Conservation (phyloP, 2,329 filamentous ascomycete species). For the Anthostomella pinea region DNA sequence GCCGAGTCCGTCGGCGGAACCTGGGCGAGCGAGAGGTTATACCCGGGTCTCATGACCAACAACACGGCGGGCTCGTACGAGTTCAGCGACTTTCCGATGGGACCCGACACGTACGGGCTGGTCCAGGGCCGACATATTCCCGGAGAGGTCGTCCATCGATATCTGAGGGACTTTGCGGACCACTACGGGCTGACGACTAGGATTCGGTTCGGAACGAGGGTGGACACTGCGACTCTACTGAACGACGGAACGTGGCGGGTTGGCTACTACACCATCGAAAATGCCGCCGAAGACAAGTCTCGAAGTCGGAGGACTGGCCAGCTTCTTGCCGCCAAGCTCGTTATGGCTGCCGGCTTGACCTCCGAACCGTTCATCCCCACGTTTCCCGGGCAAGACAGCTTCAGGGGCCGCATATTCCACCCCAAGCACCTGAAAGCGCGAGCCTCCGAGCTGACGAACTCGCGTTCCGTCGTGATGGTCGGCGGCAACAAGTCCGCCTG, state of each 20-base stretch:
- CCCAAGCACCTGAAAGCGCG: slow-evolving; percentile 6
- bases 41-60: slow-evolving; percentile 13
- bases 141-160: slow-evolving; percentile 8
- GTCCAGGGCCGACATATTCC: slow-evolving; percentile 10
- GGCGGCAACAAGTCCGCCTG: slow-evolving; percentile 15
- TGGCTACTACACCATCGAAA: too few species aligned
- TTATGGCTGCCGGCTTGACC: slow-evolving; percentile 10
- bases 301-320: too few species aligned
- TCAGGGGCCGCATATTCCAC: slow-evolving; percentile 9
- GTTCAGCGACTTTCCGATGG: slow-evolving; percentile 13
- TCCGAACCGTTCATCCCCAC: slow-evolving; percentile 10
- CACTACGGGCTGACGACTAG: slow-evolving; percentile 7
- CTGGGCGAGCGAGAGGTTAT: slow-evolving; percentile 13
- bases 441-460: slow-evolving; percentile 2
- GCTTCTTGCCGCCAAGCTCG: too few species aligned
- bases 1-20: slow-evolving; percentile 10
- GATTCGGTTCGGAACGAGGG: slow-evolving; percentile 4
- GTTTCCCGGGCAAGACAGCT: slow-evolving; percentile 4
- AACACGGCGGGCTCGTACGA: slow-evolving; percentile 14
- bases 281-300: too few species aligned
- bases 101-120: slow-evolving; percentile 6
- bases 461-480: slow-evolving; percentile 5
- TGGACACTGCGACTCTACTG: slow-evolving; percentile 7
- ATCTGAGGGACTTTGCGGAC: slow-evolving; percentile 9
- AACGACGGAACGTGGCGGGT: slow-evolving; percentile 9